Evolutionary conservation across 805 yeast genomes (phyloP), one percentile per base, ranked within the genome.

Genomic region (Candida piceae): DNA sequence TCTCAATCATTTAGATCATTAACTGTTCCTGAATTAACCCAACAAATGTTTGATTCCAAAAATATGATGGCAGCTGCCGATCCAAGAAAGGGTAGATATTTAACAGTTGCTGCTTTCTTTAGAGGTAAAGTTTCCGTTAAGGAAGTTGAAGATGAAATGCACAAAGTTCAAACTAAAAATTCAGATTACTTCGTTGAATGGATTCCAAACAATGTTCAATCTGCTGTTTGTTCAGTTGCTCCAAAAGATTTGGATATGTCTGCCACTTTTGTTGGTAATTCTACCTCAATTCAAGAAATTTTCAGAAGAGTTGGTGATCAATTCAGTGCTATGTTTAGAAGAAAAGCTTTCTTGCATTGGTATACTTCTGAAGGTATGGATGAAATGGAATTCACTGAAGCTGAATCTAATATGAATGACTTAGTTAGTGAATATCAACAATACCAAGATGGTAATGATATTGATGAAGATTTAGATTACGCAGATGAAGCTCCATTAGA

Each of bases 11-110:
- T 88, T 70, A 78, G 90, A 65, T 77, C 88, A 23, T 72, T 84
- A 54, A 76, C 88, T 29, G 96, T 88, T 33, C 90, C 93, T 27
- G 96, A 88, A 66, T 76, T 88, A 55, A 85, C 96, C 32, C 95
- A 85, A 67, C 96, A 88, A 67, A 77, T 88, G 81, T 87, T 88
- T 58, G 95, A 87, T 60, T 74, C 95, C 38, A 82, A 78, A 62
- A 88, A 86, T 65, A 84, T 88, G 93, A 88, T 88, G 96, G 95
- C 96, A 27, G 96, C 94, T 32, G 76, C 90, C 16, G 89, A 88
- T 64, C 95, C 96, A 50, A 74, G 81, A 67, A 80, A 80, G 59
- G 96, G 96, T 50, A 77, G 94, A 61, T 88, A 88, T 65, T 71
- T 88, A 61, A 85, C 96, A 8, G 95, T 86, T 40, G 95, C 96